These are phyloP conservation scores for Phytophthora sansomeana DNA, from an alignment of 352 stramenopile species.

Conservation along the genomic window DNA sequence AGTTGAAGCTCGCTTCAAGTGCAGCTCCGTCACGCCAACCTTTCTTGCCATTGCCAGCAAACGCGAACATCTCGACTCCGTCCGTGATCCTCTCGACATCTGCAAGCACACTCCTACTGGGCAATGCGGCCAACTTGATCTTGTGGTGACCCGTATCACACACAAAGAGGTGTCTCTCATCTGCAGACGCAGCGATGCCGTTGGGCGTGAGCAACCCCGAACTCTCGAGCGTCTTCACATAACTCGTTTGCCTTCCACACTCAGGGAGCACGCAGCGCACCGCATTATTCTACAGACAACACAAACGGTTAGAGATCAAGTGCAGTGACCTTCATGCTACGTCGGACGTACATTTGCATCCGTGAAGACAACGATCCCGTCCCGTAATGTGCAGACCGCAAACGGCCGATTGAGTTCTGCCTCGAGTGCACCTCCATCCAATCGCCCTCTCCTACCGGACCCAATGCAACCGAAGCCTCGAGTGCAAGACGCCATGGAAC, in stretches of 20 bases:
- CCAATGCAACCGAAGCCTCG: slow-evolving; percentile 13
- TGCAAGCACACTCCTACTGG: slow-evolving; percentile 32
- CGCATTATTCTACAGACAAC: slow-evolving; percentile 43
- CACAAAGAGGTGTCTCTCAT: slow-evolving; percentile 57
- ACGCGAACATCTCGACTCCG: slow-evolving; percentile 50
- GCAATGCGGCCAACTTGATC: slow-evolving; percentile 56
- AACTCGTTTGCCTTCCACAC: not conserved
- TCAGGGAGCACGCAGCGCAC: slow-evolving; percentile 42
- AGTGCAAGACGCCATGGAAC: too few relatives aligned
- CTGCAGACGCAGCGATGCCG: slow-evolving; percentile 48
- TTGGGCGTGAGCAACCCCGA: slow-evolving; percentile 55
- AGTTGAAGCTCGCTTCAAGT: slow-evolving; percentile 50
- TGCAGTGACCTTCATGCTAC: not conserved
- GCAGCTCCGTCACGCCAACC: slow-evolving; percentile 52
- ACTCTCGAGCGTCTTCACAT: slow-evolving; percentile 38
- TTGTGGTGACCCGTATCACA: slow-evolving; percentile 64
- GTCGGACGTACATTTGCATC: slow-evolving; percentile 36
- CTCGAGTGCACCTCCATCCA: slow-evolving; percentile 34
- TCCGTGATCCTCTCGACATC: slow-evolving; percentile 13
- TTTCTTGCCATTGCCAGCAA: slow-evolving; percentile 56
- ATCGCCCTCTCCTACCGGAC: slow-evolving; percentile 35
- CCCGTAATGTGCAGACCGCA: slow-evolving; percentile 39
- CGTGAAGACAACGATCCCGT: slow-evolving; percentile 43
- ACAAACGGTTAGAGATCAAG: slow-evolving; percentile 2
- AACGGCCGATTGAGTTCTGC: slow-evolving; percentile 52